Evolutionary conservation across 306 rosid species (phyloP), one percentile per base, ranked within the genome.

Genomic region (Vigna angularis): DNA sequence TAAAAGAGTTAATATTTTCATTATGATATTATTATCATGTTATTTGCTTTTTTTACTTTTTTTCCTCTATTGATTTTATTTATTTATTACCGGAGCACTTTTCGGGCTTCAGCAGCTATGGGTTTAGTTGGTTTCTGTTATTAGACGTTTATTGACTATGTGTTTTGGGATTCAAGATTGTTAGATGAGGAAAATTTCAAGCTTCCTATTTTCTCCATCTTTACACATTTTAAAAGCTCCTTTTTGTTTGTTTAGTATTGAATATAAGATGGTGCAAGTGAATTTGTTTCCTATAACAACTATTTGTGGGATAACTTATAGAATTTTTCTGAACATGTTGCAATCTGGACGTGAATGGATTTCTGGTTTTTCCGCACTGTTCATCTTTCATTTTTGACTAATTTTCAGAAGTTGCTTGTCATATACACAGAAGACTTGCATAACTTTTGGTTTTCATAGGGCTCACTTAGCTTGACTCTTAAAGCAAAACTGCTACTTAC

Each of bases 141-240:
- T 72, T 48, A 62, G 76, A 50, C 76, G n/a, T 66, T 66, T 22
- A 58, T 77, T 72, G 62, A 68, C 56, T 81, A 49, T 76, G 63
- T 52, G 73, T 76, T 66, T 58, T 66, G 13, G 24, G 47, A 20
- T 18, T 77, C 77, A 63, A 63, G 79, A 63, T 66, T 73, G 71
- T 65, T 47, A 72, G 76, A 73, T 73, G 40, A 20, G 10, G 70
- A 38, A 80, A 72, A 75, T 44, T 75, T 80, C 65, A 78, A 70
- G 66, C 67, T 83, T 74, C 70, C 67, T 59, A 28, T 71, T 65
- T 74, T 76, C 85, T 78, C 75, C 73, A 76, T 81, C 76, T 79
- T 83, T 70, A 36, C 74, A 69, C 74, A 70, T 73, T 76, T 68
- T 66, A 36, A 64, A 75, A 58, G 14, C 63, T 73, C 32, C 40